Evolutionary conservation across 768 basidiomycete genomes (phyloP), one percentile per base, ranked within the genome.

Genomic region (Hydnomerulius pinastri): DNA sequence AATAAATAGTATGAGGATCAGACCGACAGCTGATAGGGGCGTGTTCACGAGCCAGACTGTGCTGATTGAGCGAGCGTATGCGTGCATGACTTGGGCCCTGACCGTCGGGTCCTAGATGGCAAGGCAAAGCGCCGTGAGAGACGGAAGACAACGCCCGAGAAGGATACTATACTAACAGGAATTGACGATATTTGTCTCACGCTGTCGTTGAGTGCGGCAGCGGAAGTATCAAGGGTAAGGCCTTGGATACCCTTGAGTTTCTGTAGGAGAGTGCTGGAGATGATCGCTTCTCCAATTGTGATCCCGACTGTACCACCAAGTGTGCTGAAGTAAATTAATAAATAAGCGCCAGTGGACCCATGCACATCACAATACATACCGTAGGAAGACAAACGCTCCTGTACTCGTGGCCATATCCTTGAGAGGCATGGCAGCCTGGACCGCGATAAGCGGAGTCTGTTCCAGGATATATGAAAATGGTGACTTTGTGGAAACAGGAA

Each of bases 241-340:
- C 57, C 64, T 8, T 46, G 6, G 17, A 68, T 55, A 6, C 35
- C 52, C 17, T 21, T 47, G 17, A 68, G 33, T 28, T 21, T 56
- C 41, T 43, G 47, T 33, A 38, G 47, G 13, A 66, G 57, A 32
- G 83, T 82, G 41, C 80, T 83, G 2, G 84, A 73, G 54, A 83
- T 85, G 50, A 90, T 83, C 3, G 82, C 80, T 60, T 90, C 83
- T 25, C 88, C 87, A 37, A 89, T 65, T 1, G 87, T 79, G 48
- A 91, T 82, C 15, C 87, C 87, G 23, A 92, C 73, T 2, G 89
- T 86, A 30, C 85, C 87, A 13, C 90, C 89, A 43, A 91, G 62
- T 3, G 77, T 81, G 59, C 87, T 86, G 56, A 12, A 44, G 32
- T 40, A 18, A 11, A 4, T 20, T 15, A 20, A 44, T 24, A n/a